phyloP scores from a whole-genome alignment of 768 basidiomycete genomes.

The Mycena haematopus region DNA sequence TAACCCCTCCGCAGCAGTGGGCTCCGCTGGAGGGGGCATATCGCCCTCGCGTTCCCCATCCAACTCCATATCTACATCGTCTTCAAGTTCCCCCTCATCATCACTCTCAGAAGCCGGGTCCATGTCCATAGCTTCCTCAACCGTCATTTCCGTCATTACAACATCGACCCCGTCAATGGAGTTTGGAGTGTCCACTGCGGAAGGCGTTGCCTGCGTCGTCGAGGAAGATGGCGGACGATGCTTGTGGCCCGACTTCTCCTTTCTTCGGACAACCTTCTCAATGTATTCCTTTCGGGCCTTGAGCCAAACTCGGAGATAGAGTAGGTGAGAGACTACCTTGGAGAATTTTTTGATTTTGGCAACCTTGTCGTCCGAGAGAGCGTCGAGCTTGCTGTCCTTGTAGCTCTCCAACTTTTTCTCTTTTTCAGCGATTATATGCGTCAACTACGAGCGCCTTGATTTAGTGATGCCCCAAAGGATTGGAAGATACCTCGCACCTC shows the following conservation, averaged over 20 bases:
- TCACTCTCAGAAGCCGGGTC: slow-evolving; percentile 44
- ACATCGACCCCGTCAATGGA: slow-evolving; percentile 45
- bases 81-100: slow-evolving; percentile 39
- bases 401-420: slow-evolving; percentile 92
- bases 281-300: slow-evolving; percentile 80
- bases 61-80: slow-evolving; percentile 27
- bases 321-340: slow-evolving; percentile 6
- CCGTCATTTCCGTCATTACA: slow-evolving; percentile 43
- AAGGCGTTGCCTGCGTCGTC: slow-evolving; percentile 41
- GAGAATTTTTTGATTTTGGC: slow-evolving; percentile 88
- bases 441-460: slow-evolving; percentile 61
- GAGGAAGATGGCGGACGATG: slow-evolving; percentile 36
- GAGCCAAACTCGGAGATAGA: neutral
- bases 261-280: slow-evolving; percentile 73
- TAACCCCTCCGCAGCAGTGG: neutral
- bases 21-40: slow-evolving; percentile 2
- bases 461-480: neutral
- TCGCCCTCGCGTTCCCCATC: slow-evolving; percentile 19
- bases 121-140: slow-evolving; percentile 54
- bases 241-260: slow-evolving; percentile 57
- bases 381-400: slow-evolving; percentile 72
- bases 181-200: slow-evolving; percentile 50
- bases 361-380: slow-evolving; percentile 85
- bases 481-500: slow-evolving; percentile 62
- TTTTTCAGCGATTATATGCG: slow-evolving; percentile 87